phyloP scores from a whole-genome alignment of 768 basidiomycete genomes.

The Suillus subluteus region DNA sequence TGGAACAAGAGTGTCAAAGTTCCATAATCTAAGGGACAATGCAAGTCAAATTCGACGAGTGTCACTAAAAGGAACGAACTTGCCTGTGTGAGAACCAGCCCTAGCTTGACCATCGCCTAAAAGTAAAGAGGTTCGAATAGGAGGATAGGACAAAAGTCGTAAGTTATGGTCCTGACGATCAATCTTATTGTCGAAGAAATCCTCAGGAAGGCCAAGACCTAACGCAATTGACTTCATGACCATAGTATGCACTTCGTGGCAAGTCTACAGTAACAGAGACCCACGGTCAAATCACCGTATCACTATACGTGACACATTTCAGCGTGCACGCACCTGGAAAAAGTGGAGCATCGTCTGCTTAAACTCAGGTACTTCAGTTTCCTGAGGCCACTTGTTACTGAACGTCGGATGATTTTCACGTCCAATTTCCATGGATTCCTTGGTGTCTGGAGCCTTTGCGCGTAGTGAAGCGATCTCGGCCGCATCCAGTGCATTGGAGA shows the following conservation, averaged over 20 bases:
- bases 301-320: background rate
- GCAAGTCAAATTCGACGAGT: conserved; percentile 1
- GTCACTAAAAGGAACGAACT: conserved; percentile 7
- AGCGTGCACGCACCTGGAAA: conserved; percentile 53
- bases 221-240: conserved; percentile 89
- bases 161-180: conserved; percentile 82
- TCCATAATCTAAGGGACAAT: conserved; percentile 62
- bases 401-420: conserved; percentile 78
- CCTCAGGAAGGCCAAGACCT: conserved; percentile 72
- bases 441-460: conserved; percentile 76
- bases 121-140: conserved; percentile 64
- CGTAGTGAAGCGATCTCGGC: conserved; percentile 75
- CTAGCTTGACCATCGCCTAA: conserved; percentile 71
- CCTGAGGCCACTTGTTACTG: conserved; percentile 82
- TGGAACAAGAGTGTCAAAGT: conserved; percentile 84
- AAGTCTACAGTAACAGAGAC: conserved; percentile 47
- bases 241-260: conserved; percentile 72
- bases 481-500: conserved; percentile 65
- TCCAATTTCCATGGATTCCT: conserved; percentile 90
- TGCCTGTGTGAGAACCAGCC: conserved; percentile 82
- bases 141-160: conserved; percentile 79
- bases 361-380: conserved; percentile 65
- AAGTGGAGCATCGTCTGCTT: conserved; percentile 76
- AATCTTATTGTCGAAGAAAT: conserved; percentile 76
- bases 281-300: conserved; percentile 8